phyloP scores from a whole-genome alignment of 306 rosid species.

The Prosopis cineraria region DNA sequence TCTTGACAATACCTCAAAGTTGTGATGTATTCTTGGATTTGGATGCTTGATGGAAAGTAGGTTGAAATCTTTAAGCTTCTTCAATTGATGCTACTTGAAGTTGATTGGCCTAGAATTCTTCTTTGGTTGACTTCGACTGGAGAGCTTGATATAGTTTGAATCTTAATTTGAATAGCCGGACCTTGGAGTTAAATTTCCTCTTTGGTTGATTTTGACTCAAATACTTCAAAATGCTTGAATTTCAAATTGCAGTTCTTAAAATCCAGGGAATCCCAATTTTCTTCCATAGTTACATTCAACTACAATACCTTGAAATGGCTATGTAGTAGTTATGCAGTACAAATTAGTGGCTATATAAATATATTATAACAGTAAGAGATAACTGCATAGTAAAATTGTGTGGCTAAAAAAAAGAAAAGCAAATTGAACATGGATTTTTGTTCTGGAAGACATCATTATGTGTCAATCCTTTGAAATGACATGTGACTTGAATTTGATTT shows the following conservation, averaged over 20 bases:
- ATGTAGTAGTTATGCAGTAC: no score
- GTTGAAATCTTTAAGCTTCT: neutral
- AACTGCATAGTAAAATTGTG: neutral
- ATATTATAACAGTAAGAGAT: no score
- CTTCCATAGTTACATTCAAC: neutral
- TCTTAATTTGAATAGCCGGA: neutral
- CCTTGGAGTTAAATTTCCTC: neutral
- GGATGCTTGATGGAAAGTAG: neutral
- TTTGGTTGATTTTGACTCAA: neutral
- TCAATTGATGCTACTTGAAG: neutral
- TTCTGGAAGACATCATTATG: neutral
- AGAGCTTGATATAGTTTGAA: neutral
- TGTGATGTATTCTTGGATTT: neutral
- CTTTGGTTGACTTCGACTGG: neutral
- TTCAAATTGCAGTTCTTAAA: neutral
- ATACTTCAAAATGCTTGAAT: neutral
- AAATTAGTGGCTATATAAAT: no score
- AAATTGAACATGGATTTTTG: neutral
- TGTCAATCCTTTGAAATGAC: neutral
- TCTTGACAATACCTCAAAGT: neutral
- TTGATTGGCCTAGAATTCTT: neutral
- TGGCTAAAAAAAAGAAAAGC: neutral
- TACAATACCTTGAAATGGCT: no score
- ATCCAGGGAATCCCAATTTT: neutral
- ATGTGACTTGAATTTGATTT: neutral